Conservation (phyloP, 352 stramenopile species). For the Elongisporangium prolatum region DNA sequence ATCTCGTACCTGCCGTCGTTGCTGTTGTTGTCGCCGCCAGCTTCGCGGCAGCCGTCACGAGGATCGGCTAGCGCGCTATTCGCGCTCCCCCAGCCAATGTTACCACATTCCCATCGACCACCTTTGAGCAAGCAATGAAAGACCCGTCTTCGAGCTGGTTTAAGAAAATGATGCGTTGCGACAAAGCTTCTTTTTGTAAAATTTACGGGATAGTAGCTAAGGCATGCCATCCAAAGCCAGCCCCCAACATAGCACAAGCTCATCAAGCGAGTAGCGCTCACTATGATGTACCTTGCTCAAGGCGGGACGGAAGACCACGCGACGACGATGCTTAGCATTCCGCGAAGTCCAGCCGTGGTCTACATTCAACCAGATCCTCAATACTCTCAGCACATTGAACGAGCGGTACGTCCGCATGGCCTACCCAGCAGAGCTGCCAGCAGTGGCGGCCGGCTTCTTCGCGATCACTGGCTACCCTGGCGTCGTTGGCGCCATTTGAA, state of each 20-base stretch:
- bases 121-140: slow-evolving; percentile 1
- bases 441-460: too few species aligned
- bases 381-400: slow-evolving; percentile 6
- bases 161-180: slow-evolving; percentile 6
- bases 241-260: slow-evolving; percentile 13
- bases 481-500: slow-evolving; percentile 7
- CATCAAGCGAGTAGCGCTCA: slow-evolving; percentile 15
- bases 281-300: slow-evolving; percentile 11
- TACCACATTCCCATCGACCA: slow-evolving; percentile 1
- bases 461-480: slow-evolving; percentile 8
- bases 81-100: neutral
- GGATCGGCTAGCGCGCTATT: slow-evolving; percentile 2
- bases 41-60: neutral
- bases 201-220: slow-evolving; percentile 6
- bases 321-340: slow-evolving; percentile 8
- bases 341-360: slow-evolving; percentile 5
- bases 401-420: slow-evolving; percentile 2
- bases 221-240: neutral
- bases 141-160: slow-evolving; percentile 2
- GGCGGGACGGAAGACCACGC: slow-evolving; percentile 9
- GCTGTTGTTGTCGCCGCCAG: neutral
- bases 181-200: slow-evolving; percentile 5
- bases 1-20: too few species aligned
- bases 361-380: slow-evolving; percentile 16
- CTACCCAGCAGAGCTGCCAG: neutral